Base-by-base conservation (phyloP, 345 rosid genomes). In the Raphanus sativus region DNA sequence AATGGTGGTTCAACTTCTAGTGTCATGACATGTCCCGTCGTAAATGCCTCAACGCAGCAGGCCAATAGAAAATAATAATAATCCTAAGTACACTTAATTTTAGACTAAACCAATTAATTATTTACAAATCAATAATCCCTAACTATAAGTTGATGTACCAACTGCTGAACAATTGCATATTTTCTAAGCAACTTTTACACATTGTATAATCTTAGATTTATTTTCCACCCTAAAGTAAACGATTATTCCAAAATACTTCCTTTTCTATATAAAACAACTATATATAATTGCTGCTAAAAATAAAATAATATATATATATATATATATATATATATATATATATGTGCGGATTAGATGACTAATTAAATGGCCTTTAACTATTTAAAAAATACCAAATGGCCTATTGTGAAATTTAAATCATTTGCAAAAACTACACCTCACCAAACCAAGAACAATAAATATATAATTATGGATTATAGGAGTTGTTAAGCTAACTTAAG, bases 1-100 rank as follows among this genome's bases (percentile, higher is more conserved):
- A 68, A 21, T 62, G 66, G 70, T 74, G 48, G 75, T 69, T 79
- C 82, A 79, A 68, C 78, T 74, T 40, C 70, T 79, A 1, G 75
- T 69, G 81, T 67, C 65, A 73, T 78, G 67, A 68, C 54, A 50
- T 52, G 52, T 17, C 15, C 82, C 67, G 42, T 79, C 71, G 75
- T 68, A 36, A 74, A 62, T 73, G 78, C 54, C 73, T 79, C 69
- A 73, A 28, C 26, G 64, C 65, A 67, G 60, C 70, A 61, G 63
- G 74, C 58, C 81, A 73, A 61, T 3, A 3, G 3, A 33, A 34
- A 67, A 2, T 48, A 40, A 59, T 40, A 38, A 36, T 62, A 62
- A 24, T 42, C 29, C 65, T 21, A 30, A 3, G 1, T 4, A 59
- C 48, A 17, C 5, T 65, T 28, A 28, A 28, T 25, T 25, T 11